A percentile compares a stretch with the other conserved stretches of the same genome.
phyloP scores from a whole-genome alignment of 768 basidiomycete species.

The Strobilomyces echinocephalus region DNA sequence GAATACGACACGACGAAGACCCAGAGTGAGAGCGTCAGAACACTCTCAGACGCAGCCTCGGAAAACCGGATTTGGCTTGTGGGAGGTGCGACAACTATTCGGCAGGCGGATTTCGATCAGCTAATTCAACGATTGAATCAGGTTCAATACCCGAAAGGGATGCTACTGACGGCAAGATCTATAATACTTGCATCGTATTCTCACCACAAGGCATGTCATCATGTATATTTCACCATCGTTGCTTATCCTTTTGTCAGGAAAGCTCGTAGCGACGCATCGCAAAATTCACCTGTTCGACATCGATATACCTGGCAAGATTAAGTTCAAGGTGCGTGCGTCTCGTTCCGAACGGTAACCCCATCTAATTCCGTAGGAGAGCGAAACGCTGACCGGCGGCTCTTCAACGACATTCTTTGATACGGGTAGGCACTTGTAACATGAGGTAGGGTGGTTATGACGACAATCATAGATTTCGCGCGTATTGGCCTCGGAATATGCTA shows the following conservation, averaged over 20 bases:
- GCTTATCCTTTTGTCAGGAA: conserved; percentile 44
- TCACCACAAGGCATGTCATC: conserved; percentile 58
- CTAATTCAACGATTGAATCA: conserved; percentile 29
- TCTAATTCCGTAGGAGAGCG: conserved; percentile 63
- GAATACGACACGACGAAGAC: conserved; percentile 53
- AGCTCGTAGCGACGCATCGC: conserved; percentile 81
- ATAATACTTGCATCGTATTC: conserved; percentile 92
- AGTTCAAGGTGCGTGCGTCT: conserved; percentile 60
- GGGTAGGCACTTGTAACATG: conserved; percentile 40
- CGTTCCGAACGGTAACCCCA: neutral
- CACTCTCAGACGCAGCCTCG: conserved; percentile 78
- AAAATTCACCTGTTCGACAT: conserved; percentile 98
- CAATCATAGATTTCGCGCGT: conserved; percentile 79
- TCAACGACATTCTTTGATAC: conserved; percentile 81
- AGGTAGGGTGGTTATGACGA: neutral
- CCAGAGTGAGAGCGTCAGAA: conserved; percentile 71
- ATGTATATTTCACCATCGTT: neutral
- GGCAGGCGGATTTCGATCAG: neutral
- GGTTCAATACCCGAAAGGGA: conserved; percentile 93
- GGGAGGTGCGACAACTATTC: conserved; percentile 53
- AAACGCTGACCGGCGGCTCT: conserved; percentile 75
- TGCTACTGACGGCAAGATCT: conserved; percentile 56
- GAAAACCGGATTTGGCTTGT: conserved; percentile 83
- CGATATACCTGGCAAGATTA: conserved; percentile 90
- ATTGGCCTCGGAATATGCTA: conserved; percentile 97